Base-by-base conservation (phyloP, 2,329 filamentous ascomycete species). In the Botryotinia convoluta region DNA sequence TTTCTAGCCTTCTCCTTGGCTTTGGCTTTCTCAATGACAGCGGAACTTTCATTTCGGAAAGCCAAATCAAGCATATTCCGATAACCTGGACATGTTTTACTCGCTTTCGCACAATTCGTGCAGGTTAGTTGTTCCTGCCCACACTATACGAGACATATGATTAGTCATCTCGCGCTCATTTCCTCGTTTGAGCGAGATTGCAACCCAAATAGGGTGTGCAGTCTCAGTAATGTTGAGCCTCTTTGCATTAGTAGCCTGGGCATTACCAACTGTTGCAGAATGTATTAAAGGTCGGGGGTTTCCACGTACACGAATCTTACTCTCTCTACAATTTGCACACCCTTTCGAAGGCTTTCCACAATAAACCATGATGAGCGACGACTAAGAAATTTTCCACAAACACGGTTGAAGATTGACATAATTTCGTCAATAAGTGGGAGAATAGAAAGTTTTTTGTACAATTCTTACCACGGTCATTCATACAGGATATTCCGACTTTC, bases 61-160 rank as follows among this genome's bases (percentile, higher is more conserved):
- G 88, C 87, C 73, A 88, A 84, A 77, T 88, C 87, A 62, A 87
- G 83, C 69, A 87, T 82, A 76, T 88, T 88, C 48, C 87, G 82
- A 77, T 88, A 88, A 71, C 86, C 87, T 39, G 86, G 86, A 74
- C 87, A 88, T 80, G 80, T 75, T 73, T 85, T 83, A 72, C 85
- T 82, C 62, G 85, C 83, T 78, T 87, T 87, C 71, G 84, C 82
- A 79, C 87, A 88, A 79, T 88, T 86, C 64, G 84, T 85, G 73
- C 87, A 88, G 69, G 83, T 81, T 14, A 86, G 86, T 62, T 83
- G 83, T 73, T 78, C 82, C 77, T 87, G 85, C 75, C 88, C 86
- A 77, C 87, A 88, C 87, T 88, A 37, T 42, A 63, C 32, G 59
- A 35, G 22, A 48, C 35, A 35, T 14, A 37, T 48, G 69, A 63